Evolutionary conservation across 441 rosid species (phyloP), one percentile per base, ranked within the genome.

Genomic region (Euphorbia celastroides): DNA sequence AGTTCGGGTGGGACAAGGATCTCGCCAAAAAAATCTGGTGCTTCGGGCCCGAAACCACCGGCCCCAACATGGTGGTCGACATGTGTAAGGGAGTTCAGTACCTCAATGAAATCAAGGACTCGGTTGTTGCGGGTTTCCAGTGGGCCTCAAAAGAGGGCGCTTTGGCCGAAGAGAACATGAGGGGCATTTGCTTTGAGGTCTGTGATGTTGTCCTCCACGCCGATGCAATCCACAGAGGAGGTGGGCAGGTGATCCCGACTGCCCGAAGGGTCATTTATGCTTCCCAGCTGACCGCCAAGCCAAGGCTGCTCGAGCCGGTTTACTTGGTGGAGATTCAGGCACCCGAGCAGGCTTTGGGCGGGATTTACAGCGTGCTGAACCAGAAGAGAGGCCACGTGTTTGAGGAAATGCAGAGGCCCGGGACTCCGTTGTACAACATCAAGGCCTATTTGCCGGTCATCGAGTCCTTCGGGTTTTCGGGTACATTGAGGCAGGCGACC

Each of bases 121-220:
- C 86, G 27, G 84, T 82, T 17, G 82, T 82, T 16, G 86, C 86
- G 42, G 86, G 84, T 57, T 82, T 82, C 79, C 86, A 80, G 57
- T 82, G 86, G 86, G 86, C 86, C 25, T 82, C 86, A 34, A 80
- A 80, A 74, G 86, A 82, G 71, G 86, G 86, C 16, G 86, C 79
- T 0, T n/a, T 82, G 73, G 80, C 81, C n/a, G 84, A 82, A 50
- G 86, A 82, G 57, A 82, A 82, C 71, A 82, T 82, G 86, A 72
- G 84, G 10, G 86, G 78, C 28, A 82, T 80, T 27, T 82, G 86
- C 77, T 82, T 79, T 70, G 86, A 82, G 46, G 83, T 82, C 3
- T 82, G 86, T 31, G 86, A 82, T 41, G 86, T 82, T 8, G 86
- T 82, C 52, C 86, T 82, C 7, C 86, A 82, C 48, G 71, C 86